Evolutionary conservation across 352 stramenopile genomes (phyloP), one percentile per base, ranked within the genome.

Genomic region (Aphanomyces cochlioides): DNA sequence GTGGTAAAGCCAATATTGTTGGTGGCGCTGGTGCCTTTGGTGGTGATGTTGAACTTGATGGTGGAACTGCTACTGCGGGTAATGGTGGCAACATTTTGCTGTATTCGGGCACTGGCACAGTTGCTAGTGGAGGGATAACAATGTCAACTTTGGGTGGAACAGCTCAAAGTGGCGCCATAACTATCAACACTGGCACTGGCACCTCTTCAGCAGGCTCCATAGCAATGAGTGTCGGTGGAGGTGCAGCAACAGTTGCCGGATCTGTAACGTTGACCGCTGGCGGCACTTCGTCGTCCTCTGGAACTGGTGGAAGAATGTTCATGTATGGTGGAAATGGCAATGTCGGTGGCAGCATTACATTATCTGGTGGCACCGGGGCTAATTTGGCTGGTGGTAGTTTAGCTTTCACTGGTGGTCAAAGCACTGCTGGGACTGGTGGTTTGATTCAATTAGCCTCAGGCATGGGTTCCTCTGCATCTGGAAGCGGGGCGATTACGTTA

Each of bases 141-240:
- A 37, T 90, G 50, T 87, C 73, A 45, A 85, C 77, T 45, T 88
- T 72, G 54, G 73, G 85, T 54, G 78, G 74, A 39, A 67, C 69
- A 21, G 82, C 77, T 0, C 76, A 82, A 8, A 93, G 87, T 66
- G 90, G 90, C 45, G 66, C 72, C 4, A 76, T 97, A 39, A 82
- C 78, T 41, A 61, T 97, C 7, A 88, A 74, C 21, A 92, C 88
- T n/a, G 90, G 88, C 13, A 39, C 60, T 15, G 82, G 87, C 7
- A 74, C 77, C 36, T 87, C 87, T 40, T 77, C 76, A 56, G 79
- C 82, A 40, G 87, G 87, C 38, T 72, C 86, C 69, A 71, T 95
- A 39, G 65, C 66, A 19, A 21, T 92, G 61, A 56, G 56, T 39
- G 83, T 92, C 38, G 87, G 87, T 3, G 65, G 66, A 7, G 83